These are phyloP conservation scores for Capsella bursapastoris DNA, from an alignment of 345 rosid species.

Conservation along the genomic window DNA sequence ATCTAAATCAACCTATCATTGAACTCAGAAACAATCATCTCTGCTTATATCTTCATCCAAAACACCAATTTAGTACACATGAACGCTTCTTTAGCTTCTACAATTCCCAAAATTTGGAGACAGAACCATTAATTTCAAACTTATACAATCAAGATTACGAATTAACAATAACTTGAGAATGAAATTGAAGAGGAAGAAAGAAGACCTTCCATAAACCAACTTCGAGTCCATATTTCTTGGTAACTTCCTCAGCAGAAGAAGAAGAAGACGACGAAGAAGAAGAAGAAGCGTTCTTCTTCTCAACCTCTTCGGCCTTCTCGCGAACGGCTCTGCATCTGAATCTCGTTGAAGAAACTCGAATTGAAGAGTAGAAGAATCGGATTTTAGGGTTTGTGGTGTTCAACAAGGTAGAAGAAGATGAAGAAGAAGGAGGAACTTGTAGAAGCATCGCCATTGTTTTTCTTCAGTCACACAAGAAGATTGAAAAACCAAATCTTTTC, in stretches of 20 bases:
- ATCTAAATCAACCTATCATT: not conserved
- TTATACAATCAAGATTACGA: not conserved
- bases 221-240: constrained; percentile 91
- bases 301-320: constrained; percentile 58
- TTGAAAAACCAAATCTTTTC: not conserved
- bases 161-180: not conserved
- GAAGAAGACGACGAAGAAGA: constrained; percentile 49
- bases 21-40: not conserved
- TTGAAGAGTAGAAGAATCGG: constrained; percentile 37
- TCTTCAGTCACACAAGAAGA: constrained; percentile 8
- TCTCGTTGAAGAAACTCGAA: constrained; percentile 37
- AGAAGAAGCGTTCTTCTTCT: constrained; percentile 43
- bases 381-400: constrained; percentile 34
- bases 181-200: not conserved
- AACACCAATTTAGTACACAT: too few relatives aligned
- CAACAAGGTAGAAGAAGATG: constrained; percentile 34
- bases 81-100: too few relatives aligned
- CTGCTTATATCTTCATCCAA: too few relatives aligned
- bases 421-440: constrained; percentile 40
- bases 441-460: constrained; percentile 59
- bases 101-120: not conserved
- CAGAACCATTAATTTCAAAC: not conserved
- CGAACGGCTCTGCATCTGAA: constrained; percentile 62
- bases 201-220: constrained; percentile 89
- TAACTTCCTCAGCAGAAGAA: constrained; percentile 66